Conservation (phyloP, 345 rosid genomes). For the Aethionema arabicum region DNA sequence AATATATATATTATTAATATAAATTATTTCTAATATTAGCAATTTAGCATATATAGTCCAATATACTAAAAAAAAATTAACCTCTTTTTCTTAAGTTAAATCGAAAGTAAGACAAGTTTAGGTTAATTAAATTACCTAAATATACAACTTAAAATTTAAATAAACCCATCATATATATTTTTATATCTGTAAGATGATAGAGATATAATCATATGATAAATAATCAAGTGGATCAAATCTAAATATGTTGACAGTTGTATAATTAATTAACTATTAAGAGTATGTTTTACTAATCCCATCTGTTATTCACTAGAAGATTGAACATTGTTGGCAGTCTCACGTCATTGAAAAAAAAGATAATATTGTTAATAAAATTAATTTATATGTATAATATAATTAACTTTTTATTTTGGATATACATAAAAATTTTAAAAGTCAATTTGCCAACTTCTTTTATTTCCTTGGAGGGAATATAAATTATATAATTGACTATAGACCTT, state of each 20-base stretch:
- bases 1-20: conserved; percentile 8
- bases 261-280: conserved; percentile 20
- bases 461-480: conserved; percentile 11
- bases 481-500: conserved; percentile 17
- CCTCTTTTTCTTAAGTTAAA: too few species aligned
- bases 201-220: too few species aligned
- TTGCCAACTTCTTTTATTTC: conserved; percentile 24
- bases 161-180: too few species aligned
- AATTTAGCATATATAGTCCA: not conserved
- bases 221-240: conserved; percentile 27
- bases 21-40: not conserved
- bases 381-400: too few species aligned
- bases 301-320: conserved; percentile 24
- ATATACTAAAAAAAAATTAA: too few species aligned
- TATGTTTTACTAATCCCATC: conserved; percentile 30
- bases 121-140: too few species aligned
- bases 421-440: conserved; percentile 22
- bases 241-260: conserved; percentile 33
- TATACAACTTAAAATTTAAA: too few species aligned
- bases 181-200: too few species aligned
- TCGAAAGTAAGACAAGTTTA: too few species aligned
- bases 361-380: conserved; percentile 17
- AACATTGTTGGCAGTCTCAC: conserved; percentile 21
- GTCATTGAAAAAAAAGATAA: conserved; percentile 28
- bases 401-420: not conserved